Evolutionary conservation across 2,329 filamentous ascomycete species (phyloP).

Genomic region (Stemphylium lycopersici): DNA sequence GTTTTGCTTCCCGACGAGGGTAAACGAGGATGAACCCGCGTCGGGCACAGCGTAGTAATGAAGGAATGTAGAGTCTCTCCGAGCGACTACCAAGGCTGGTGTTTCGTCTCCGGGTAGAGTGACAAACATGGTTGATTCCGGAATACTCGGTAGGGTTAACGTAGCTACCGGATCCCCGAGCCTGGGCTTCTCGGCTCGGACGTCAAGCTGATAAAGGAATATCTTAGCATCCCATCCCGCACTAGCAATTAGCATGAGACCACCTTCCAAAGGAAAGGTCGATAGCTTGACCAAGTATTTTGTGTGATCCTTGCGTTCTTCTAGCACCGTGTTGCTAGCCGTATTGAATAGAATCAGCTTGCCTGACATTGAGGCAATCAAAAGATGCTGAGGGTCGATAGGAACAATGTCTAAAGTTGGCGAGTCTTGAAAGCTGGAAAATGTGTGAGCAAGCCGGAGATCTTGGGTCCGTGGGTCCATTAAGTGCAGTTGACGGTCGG

Average conservation of each 20-base stretch:
- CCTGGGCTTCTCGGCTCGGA: slow-evolving; percentile 32
- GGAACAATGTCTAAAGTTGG: slow-evolving; percentile 61
- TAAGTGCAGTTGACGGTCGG: slow-evolving; percentile 55
- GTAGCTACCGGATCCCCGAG: slow-evolving; percentile 51
- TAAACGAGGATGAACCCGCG: slow-evolving; percentile 16
- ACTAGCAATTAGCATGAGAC: slow-evolving; percentile 54
- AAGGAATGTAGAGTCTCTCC: slow-evolving; percentile 64
- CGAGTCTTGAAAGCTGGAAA: slow-evolving; percentile 54
- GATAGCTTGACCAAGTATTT: slow-evolving; percentile 65
- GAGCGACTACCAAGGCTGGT: slow-evolving; percentile 60
- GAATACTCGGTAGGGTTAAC: slow-evolving; percentile 58
- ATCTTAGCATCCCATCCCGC: slow-evolving; percentile 67
- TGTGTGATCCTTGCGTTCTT: slow-evolving; percentile 61
- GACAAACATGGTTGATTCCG: slow-evolving; percentile 63
- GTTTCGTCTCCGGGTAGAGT: slow-evolving; percentile 54
- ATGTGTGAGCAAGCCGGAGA: slow-evolving; percentile 44
- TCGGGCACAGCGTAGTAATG: slow-evolving; percentile 59
- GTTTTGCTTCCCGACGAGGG: slow-evolving; percentile 62
- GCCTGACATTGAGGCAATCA: slow-evolving; percentile 67
- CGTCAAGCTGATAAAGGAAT: slow-evolving; percentile 54
- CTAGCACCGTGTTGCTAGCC: slow-evolving; percentile 48
- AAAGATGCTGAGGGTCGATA: slow-evolving; percentile 52
- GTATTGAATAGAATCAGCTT: slow-evolving; percentile 58
- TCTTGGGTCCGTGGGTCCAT: slow-evolving; percentile 46
- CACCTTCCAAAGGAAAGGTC: slow-evolving; percentile 41